Evolutionary conservation across 768 basidiomycete genomes (phyloP), one percentile per base, ranked within the genome.

Genomic region (Tephrocybe sp.): DNA sequence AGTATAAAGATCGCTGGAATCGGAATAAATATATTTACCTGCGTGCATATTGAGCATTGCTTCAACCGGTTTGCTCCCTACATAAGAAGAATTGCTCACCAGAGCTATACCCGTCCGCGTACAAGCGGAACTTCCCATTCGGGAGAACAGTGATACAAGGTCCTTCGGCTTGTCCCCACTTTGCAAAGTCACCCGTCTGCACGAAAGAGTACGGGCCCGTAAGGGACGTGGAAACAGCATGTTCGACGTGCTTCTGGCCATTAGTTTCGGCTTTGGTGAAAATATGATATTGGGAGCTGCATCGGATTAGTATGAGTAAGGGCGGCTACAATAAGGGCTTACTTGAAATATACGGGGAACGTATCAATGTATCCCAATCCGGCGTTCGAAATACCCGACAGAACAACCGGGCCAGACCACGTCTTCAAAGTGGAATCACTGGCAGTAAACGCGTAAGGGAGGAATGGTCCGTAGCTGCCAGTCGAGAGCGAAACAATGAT

Each of bases 21-120:
- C 68, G 11, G 67, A 65, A 43, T 67, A 67, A 38, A 68, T 67
- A 51, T 68, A 68, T 55, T 68, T 68, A 3, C 68, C 66, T 56
- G 42, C 27, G 10, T 30, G 22, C n/a, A 16, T n/a, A n/a, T n/a
- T n/a, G n/a, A n/a, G n/a, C n/a, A n/a, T n/a, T n/a, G n/a, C n/a
- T n/a, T n/a, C n/a, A n/a, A n/a, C n/a, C n/a, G n/a, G n/a, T n/a
- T n/a, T n/a, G n/a, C n/a, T n/a, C n/a, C n/a, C n/a, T n/a, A n/a
- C n/a, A n/a, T n/a, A n/a, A n/a, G n/a, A n/a, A n/a, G n/a, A n/a
- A n/a, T n/a, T 12, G 25, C 57, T 47, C 40, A 62, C 64, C 64
- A 41, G 55, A 58, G 43, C 47, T 67, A 50, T 58, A 69, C 19
- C 68, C 67, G 44, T 68, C 68, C 4, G 65, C 64, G 54, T 42